phyloP scores from a whole-genome alignment of 768 basidiomycete species.

The Amanita phalloides region DNA sequence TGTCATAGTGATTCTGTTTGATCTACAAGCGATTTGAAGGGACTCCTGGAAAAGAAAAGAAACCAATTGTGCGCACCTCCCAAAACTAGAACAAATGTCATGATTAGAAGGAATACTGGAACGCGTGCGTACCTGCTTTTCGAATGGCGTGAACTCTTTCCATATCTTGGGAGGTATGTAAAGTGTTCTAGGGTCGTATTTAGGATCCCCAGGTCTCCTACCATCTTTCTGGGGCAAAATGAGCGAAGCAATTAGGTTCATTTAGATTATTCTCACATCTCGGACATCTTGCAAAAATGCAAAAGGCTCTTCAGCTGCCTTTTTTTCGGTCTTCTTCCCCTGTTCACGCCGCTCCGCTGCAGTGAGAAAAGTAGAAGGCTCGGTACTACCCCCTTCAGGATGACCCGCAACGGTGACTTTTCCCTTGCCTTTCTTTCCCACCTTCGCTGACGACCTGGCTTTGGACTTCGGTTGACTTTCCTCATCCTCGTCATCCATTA shows the following conservation, averaged over 20 bases:
- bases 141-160: slow-evolving; percentile 87
- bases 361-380: slow-evolving; percentile 50
- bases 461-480: slow-evolving; percentile 36
- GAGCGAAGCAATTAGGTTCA: not conserved
- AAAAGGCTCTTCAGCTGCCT: slow-evolving; percentile 67
- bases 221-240: slow-evolving; percentile 59
- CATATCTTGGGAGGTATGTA: slow-evolving; percentile 69
- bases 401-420: slow-evolving; percentile 17
- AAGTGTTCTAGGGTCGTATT: slow-evolving; percentile 87
- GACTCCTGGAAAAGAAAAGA: not conserved
- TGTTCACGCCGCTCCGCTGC: slow-evolving; percentile 71
- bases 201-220: slow-evolving; percentile 62
- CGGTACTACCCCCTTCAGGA: slow-evolving; percentile 9
- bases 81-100: slow-evolving; percentile 41
- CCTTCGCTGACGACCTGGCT: slow-evolving; percentile 41
- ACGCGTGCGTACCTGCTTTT: slow-evolving; percentile 55
- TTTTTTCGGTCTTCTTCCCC: slow-evolving; percentile 76
- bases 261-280: slow-evolving; percentile 41
- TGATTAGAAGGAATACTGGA: not conserved
- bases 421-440: slow-evolving; percentile 20
- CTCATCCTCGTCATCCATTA: slow-evolving; percentile 58
- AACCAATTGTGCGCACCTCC: slow-evolving; percentile 37
- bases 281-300: slow-evolving; percentile 58
- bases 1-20: slow-evolving; percentile 96
- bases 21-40: slow-evolving; percentile 37